Percentiles rank a stretch among this genome's conserved stretches.
Evolutionary conservation across 2,329 filamentous ascomycete genomes (phyloP).

Genomic region (Byssochlamys sp.): DNA sequence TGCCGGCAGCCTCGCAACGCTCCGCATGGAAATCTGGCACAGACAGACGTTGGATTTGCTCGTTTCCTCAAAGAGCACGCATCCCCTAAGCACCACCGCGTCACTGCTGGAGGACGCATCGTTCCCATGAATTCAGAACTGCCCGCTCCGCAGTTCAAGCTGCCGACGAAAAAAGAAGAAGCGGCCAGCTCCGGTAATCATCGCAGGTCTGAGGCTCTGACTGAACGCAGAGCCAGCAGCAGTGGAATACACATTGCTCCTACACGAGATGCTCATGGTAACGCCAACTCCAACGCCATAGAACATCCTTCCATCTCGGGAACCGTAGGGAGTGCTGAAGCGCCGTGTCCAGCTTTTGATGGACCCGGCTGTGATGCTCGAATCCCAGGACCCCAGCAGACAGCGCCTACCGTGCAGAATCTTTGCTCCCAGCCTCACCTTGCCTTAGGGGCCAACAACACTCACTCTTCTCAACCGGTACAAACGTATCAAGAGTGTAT

Average conservation of each 20-base stretch:
- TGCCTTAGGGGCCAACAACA: constrained; percentile 2
- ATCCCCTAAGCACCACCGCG: constrained; percentile 40
- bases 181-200: constrained; percentile 4
- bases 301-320: constrained; percentile 3
- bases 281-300: neutral
- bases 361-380: neutral
- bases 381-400: neutral
- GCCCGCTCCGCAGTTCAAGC: constrained; percentile 28
- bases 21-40: constrained; percentile 21
- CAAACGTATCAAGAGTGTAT: constrained; percentile 8
- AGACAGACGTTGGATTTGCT: constrained; percentile 35
- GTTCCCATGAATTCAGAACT: constrained; percentile 34
- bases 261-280: neutral
- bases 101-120: constrained; percentile 41
- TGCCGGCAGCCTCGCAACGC: constrained; percentile 24
- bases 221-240: neutral
- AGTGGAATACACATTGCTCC: neutral
- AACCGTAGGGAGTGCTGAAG: neutral
- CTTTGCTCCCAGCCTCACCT: constrained; percentile 5
- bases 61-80: constrained; percentile 39
- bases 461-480: constrained; percentile 6
- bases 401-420: constrained; percentile 6
- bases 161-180: constrained; percentile 12
- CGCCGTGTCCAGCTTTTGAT: neutral
- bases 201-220: constrained; percentile 1